Evolutionary conservation across 768 basidiomycete species (phyloP), one percentile per base, ranked within the genome.

Genomic region (Boletus subparvulus): DNA sequence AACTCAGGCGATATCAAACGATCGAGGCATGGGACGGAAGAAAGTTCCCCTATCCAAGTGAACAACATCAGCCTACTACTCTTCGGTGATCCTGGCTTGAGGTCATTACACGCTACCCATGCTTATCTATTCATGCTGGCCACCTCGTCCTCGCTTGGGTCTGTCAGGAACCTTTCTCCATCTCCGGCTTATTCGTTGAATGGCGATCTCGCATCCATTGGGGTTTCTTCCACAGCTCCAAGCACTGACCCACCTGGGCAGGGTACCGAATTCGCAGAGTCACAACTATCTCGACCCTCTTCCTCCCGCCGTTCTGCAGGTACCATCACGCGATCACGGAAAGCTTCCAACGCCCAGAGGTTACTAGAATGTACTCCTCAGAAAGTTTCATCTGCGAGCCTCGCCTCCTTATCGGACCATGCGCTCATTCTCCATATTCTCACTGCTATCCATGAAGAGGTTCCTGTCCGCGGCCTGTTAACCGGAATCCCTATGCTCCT

Each of bases 401-500:
- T 81, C 16, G 91, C 91, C 12, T 84, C 80, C 8, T 73, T 86
- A 16, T 83, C 85, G 37, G 94, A 96, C 64, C 92, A 91, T 67
- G 78, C 83, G 10, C 83, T 85, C 64, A 81, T 93, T 33, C 74
- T 88, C 41, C 78, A 82, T 43, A 79, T 94, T 32, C 78, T 96
- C 37, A 78, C 76, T 6, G 80, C 82, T 4, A 77, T 91, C 28
- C 87, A 92, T 48, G 77, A 86, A 59, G 79, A 86, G 48, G 70
- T 91, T n/a, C 93, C 94, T 1, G 73, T 87, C 28, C 83, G 87
- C 41, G 88, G 85, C 3, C 63, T 96, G 40, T 73, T 94, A 17
- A 84, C 85, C 3, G 90, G 92, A 21, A 73, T 92, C 35, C 94
- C 94, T 6, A 94, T 97, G 91, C 71, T 97, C 28, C 67, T 92